phyloP scores from a whole-genome alignment of 371 early-diverging fungal genomes.

The Mucor indicus region DNA sequence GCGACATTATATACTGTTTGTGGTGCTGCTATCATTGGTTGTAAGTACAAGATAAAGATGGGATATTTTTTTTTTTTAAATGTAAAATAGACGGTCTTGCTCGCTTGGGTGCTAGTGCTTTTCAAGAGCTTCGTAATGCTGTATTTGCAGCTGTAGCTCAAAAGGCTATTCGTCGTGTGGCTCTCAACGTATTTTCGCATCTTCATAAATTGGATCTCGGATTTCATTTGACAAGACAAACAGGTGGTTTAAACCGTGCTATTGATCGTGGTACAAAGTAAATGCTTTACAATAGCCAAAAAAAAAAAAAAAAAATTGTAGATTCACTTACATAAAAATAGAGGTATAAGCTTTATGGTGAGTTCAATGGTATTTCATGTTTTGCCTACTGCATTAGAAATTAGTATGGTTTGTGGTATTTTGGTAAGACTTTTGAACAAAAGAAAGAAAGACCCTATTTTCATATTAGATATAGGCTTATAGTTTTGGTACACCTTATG shows the following conservation, averaged over 20 bases:
- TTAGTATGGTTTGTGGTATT: constrained; percentile 92
- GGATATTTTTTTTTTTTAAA: neutral
- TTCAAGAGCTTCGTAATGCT: constrained; percentile 91
- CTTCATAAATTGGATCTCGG: constrained; percentile 80
- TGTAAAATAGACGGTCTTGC: constrained; percentile 78
- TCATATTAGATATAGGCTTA: constrained; percentile 46
- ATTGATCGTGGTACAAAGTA: constrained; percentile 97
- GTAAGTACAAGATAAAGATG: constrained; percentile 34
- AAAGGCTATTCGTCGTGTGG: constrained; percentile 86
- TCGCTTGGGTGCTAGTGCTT: constrained; percentile 76
- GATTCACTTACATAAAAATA: constrained; percentile 18
- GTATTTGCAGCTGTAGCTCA: constrained; percentile 95
- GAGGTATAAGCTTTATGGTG: constrained; percentile 91
- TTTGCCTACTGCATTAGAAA: constrained; percentile 92
- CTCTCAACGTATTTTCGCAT: constrained; percentile 85
- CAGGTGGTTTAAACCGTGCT: constrained; percentile 92
- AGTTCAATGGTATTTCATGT: constrained; percentile 93
- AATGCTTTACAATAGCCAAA: neutral
- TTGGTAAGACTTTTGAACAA: constrained; percentile 38
- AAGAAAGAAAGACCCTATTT: neutral
- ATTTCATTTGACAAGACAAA: constrained; percentile 90
- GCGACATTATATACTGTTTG: constrained; percentile 71
- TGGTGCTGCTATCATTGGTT: constrained; percentile 88
- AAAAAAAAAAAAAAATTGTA: neutral
- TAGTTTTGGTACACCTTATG: constrained; percentile 83